Percentiles rank a stretch among this genome's conserved stretches.
Conservation (phyloP, 2,329 filamentous ascomycete genomes). For the Parafenestella ontariensis region DNA sequence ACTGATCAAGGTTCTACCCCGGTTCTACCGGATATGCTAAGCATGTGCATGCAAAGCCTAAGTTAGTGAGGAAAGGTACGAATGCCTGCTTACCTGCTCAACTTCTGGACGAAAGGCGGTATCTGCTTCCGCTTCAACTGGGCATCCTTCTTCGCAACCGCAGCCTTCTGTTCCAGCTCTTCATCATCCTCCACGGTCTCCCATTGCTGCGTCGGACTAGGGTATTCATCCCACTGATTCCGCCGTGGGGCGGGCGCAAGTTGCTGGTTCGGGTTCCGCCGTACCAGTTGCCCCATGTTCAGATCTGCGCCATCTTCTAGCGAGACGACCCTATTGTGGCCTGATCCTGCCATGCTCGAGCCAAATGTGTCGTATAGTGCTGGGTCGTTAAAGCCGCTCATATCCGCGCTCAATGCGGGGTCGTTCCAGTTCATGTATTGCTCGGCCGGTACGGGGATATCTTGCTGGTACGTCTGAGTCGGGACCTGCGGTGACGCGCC, state of each 20-base stretch:
- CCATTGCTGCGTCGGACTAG: conserved; percentile 53
- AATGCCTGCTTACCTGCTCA: conserved; percentile 81
- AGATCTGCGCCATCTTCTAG: conserved; percentile 37
- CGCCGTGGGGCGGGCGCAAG: conserved; percentile 48
- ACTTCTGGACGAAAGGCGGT: conserved; percentile 95
- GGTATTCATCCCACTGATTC: conserved; percentile 50
- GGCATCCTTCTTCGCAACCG: conserved; percentile 84
- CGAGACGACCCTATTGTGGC: conserved; percentile 42
- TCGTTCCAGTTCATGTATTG: conserved; percentile 49
- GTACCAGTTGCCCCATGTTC: conserved; percentile 54
- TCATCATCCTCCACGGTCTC: conserved; percentile 72
- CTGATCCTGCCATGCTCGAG: conserved; percentile 17
- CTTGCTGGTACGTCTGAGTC: conserved; percentile 58
- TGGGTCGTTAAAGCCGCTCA: conserved; percentile 46
- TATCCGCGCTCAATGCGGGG: conserved; percentile 27
- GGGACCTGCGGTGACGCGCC: conserved; percentile 71
- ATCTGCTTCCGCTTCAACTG: conserved; percentile 93
- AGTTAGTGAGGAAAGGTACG: no score
- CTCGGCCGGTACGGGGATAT: conserved; percentile 47
- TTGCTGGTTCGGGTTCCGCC: conserved; percentile 56
- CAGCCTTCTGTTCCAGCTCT: conserved; percentile 78
- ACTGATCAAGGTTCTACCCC: not conserved
- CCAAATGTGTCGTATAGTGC: conserved; percentile 44
- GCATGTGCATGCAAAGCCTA: not conserved
- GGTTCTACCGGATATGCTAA: not conserved